Base-by-base conservation (phyloP, 148 eudicot species). In the Talinum fruticosum region DNA sequence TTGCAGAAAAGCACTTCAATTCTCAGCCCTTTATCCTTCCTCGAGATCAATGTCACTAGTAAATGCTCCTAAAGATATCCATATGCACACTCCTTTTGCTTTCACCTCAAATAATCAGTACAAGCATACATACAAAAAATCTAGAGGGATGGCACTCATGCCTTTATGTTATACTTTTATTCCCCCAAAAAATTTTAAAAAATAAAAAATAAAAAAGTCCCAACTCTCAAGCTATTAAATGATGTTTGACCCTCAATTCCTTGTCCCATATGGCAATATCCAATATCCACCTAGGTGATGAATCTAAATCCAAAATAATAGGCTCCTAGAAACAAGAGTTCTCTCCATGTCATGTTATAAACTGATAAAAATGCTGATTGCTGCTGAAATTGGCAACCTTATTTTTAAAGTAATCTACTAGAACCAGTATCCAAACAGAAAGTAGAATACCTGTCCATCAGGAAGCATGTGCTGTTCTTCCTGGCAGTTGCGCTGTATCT, bases 381-480 rank as follows among this genome's bases (percentile, higher is more conserved):
- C 47, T 41, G 47, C 18, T 33, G 29, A 68, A 68, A 68, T 35
- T 19, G 23, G 13, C 16, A 23, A 32, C 32, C 18, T 66, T 66
- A 66, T 14, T 66, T 66, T 66, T 38, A 30, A 33, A 18, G 18
- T 33, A 66, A 34, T 14, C 36, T 66, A 66, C 19, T 4, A 30
- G 37, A 12, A 66, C 24, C 28, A 23, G 64, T n/a, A n/a, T 23
- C 29, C 8, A 57, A 14, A 41, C 28, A 38, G 30, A 70, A 21
- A 33, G 29, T 30, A 24, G 45, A 77, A 49, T 78, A 90, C 97
- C 94, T 93, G 97, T 73, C 97, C 97, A 88, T 93, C 97, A 36
- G 97, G 97, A 44, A 93, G 88, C 18, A 85, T 87, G 72, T 93
- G 97, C 64, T 88, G 85, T 83, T 93, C 95, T 82, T 89, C 85